Base-by-base conservation (phyloP, 2,329 filamentous ascomycete species). In the Tolypocladium cylindrosporum region DNA sequence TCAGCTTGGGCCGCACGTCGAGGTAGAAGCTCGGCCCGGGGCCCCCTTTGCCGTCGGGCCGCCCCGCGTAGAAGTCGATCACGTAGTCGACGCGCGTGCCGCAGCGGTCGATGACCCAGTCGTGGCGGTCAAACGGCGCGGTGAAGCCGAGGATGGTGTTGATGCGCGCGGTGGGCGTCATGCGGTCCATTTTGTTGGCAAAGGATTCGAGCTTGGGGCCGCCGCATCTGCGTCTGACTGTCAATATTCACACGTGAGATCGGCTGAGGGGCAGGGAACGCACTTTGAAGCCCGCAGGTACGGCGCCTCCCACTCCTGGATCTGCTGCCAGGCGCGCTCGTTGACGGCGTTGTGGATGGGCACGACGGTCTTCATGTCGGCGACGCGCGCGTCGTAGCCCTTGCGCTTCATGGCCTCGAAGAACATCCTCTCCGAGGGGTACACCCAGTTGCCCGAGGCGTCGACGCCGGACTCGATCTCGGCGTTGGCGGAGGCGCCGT, bases 261-360 rank as follows among this genome's bases (percentile, higher is more conserved):
- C 21, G 34, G n/a, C 41, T 51, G 4, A 24, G 36, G 37, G 37
- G 24, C n/a, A 10, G 50, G 43, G 48, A 6, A 68, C 77, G 62
- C 74, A 85, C 82, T 82, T 75, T 64, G 88, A 76, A 42, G 77
- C 72, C 59, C 82, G 72, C 2, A 74, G 73, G 60, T 83, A 89
- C 0, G 87, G 88, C 50, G 77, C 79, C 75, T 99, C 94, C 94
- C 94, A 99, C 51, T 83, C 77, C 65, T 89, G 84, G 63, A 99
- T 97, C 75, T 97, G 89, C 61, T 84, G 80, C 94, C 94, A 99
- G 0, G 94, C 94, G 48, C 90, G 81, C 81, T 99, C 94, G 74
- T 99, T 99, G 61, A 99, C 94, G 51, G 94, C 94, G 71, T 99
- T 99, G 76, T 99, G 94, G 67, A 97, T 97, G 3, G 91, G 94